Conservation (phyloP, 345 rosid genomes). For the Gossypium anomalum region DNA sequence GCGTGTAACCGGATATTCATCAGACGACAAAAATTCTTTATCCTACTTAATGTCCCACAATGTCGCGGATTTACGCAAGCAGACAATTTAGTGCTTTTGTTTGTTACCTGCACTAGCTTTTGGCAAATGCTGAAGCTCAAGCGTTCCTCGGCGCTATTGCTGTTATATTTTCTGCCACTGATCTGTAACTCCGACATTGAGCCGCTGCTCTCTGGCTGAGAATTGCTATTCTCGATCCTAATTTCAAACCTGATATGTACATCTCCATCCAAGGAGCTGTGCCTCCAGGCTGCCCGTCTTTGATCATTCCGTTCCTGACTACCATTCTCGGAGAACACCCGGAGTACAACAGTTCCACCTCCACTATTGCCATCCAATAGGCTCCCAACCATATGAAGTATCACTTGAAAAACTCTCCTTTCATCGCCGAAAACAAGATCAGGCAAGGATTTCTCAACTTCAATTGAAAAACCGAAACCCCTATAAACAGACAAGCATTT, state of each 20-base stretch:
- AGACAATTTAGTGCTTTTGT: conserved; percentile 1
- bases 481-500: conserved; percentile 68
- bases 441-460: conserved; percentile 69
- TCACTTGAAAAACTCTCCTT: conserved; percentile 78
- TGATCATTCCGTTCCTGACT: conserved; percentile 64
- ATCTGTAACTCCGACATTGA: conserved; percentile 40
- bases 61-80: too few species aligned
- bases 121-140: conserved; percentile 88
- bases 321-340: conserved; percentile 54
- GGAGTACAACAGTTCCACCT: conserved; percentile 46
- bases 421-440: conserved; percentile 80
- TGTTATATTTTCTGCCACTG: conserved; percentile 41
- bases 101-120: conserved; percentile 72
- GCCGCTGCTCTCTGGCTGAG: conserved; percentile 35
- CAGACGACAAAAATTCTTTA: too few species aligned
- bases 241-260: conserved; percentile 70
- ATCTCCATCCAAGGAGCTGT: conserved; percentile 51
- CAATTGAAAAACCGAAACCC: conserved; percentile 58
- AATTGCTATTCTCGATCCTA: conserved; percentile 28
- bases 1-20: too few species aligned
- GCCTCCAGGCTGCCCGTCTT: conserved; percentile 73
- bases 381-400: conserved; percentile 85
- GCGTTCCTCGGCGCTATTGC: conserved; percentile 56
- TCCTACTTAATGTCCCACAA: too few species aligned
- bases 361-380: conserved; percentile 45